These are phyloP conservation scores for Rhexocercosporidium sp. DNA, from an alignment of 2,329 filamentous ascomycete genomes.

Conservation along the genomic window DNA sequence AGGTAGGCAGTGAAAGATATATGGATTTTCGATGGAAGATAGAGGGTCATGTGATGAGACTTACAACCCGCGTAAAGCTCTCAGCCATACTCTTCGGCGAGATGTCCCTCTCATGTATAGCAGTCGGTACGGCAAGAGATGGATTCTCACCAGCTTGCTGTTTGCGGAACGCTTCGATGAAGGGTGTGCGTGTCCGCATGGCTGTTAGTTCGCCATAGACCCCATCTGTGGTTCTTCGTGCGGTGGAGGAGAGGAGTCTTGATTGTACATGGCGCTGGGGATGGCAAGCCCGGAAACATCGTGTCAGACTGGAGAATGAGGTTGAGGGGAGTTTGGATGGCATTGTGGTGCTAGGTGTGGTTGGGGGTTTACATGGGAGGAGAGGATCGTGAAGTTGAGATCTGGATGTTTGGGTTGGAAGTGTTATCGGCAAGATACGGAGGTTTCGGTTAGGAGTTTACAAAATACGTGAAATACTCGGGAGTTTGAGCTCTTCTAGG, in stretches of 20 bases:
- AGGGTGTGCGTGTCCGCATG: conserved; percentile 67
- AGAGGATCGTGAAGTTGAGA: not conserved
- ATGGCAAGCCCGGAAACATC: not conserved
- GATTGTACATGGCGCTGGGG: not conserved
- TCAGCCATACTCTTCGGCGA: conserved; percentile 70
- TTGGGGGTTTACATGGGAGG: not conserved
- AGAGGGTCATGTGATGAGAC: conserved; percentile 39
- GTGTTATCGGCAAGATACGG: conserved; percentile 6
- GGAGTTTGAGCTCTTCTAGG: not conserved
- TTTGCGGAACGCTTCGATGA: conserved; percentile 67
- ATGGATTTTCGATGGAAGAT: not conserved
- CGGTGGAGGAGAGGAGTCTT: conserved; percentile 31
- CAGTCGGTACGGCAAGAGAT: conserved; percentile 20
- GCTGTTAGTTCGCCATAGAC: conserved; percentile 64
- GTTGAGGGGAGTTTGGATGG: conserved; percentile 11
- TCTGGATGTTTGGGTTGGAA: not conserved
- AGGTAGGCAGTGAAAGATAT: not conserved
- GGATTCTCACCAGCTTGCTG: conserved; percentile 46
- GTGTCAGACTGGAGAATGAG: conserved; percentile 2
- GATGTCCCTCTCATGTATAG: conserved; percentile 53
- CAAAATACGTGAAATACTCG: not conserved
- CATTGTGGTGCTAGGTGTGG: conserved; percentile 22
- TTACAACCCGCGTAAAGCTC: conserved; percentile 67
- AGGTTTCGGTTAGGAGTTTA: not conserved
- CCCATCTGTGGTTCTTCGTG: conserved; percentile 49